phyloP scores from a whole-genome alignment of 1,284 basidiomycete species.

The Earliella scabrosa region DNA sequence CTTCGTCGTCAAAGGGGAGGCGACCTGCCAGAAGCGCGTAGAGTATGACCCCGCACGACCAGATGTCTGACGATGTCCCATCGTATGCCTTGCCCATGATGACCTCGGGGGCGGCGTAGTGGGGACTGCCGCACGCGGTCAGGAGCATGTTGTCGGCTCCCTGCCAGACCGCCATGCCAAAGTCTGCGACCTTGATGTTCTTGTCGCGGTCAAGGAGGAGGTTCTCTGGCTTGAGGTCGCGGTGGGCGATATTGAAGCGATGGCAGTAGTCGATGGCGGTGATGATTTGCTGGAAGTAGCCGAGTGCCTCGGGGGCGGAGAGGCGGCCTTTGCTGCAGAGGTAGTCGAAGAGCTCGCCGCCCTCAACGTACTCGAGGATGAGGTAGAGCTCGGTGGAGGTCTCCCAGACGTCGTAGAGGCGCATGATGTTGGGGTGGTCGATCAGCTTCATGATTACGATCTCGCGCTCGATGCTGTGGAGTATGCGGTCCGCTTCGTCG shows the following conservation, averaged over 20 bases:
- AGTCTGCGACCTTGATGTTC: constrained; percentile 98
- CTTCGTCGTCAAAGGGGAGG: constrained; percentile 93
- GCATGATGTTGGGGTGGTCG: constrained; percentile 95
- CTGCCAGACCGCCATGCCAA: constrained; percentile 98
- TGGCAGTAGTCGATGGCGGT: constrained; percentile 96
- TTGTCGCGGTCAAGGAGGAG: constrained; percentile 83
- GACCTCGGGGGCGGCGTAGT: constrained; percentile 98
- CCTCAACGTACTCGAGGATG: constrained; percentile 96
- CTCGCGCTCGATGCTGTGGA: constrained; percentile 91
- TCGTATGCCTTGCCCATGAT: constrained; percentile 87
- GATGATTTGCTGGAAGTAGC: constrained; percentile 97
- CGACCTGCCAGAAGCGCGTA: constrained; percentile 91
- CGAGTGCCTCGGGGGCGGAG: constrained; percentile 80
- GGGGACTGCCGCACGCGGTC: constrained; percentile 95
- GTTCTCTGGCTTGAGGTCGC: constrained; percentile 98
- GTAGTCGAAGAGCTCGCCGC: constrained; percentile 97
- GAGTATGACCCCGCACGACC: constrained; percentile 98
- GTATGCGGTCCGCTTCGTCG: constrained; percentile 67
- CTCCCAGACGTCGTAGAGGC: constrained; percentile 98
- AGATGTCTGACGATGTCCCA: constrained; percentile 91
- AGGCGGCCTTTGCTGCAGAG: constrained; percentile 88
- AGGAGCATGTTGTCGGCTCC: constrained; percentile 71
- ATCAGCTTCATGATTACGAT: constrained; percentile 99
- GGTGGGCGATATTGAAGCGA: constrained; percentile 95
- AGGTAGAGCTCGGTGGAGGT: constrained; percentile 90